Conservation (phyloP, 306 rosid genomes). For the Benincasa hispida region DNA sequence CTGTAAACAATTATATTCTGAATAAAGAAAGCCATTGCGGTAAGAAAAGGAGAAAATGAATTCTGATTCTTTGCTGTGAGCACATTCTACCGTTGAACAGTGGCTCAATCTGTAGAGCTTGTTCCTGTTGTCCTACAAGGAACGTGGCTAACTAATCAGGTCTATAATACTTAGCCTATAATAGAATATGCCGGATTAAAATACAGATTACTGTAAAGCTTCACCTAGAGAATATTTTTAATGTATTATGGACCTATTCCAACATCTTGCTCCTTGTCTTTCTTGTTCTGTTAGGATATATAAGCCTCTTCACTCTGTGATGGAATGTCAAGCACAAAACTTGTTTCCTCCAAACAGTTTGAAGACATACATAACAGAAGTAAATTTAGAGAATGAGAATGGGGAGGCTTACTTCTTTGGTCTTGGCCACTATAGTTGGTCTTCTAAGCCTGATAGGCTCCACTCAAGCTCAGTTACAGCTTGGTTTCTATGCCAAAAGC, state of each 20-base stretch:
- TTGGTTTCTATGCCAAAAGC: conserved; percentile 41
- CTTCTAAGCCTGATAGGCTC: conserved; percentile 35
- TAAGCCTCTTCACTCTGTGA: conserved; percentile 19
- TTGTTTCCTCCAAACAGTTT: conserved; percentile 14
- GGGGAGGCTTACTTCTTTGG: background rate
- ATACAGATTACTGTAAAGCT: conserved; percentile 3
- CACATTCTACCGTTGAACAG: conserved; percentile 4
- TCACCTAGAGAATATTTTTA: conserved; percentile 23
- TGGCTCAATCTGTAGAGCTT: conserved; percentile 1
- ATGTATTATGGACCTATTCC: conserved; percentile 4
- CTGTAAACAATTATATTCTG: background rate
- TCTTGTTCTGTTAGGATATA: conserved; percentile 7
- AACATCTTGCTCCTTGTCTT: conserved; percentile 11
- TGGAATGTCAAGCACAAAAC: background rate
- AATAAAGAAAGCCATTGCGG: background rate
- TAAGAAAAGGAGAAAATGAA: background rate
- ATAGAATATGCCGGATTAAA: conserved; percentile 13
- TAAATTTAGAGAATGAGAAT: conserved; percentile 1
- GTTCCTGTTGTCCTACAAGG: conserved; percentile 4
- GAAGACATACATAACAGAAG: background rate
- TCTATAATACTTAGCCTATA: background rate
- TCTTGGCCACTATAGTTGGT: conserved; percentile 17
- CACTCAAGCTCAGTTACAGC: conserved; percentile 43
- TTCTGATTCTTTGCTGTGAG: conserved; percentile 4
- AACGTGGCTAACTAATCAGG: conserved; percentile 21